These are phyloP conservation scores for Paraphoma chrysanthemicola DNA, from an alignment of 2,329 filamentous ascomycete species.

Conservation along the genomic window DNA sequence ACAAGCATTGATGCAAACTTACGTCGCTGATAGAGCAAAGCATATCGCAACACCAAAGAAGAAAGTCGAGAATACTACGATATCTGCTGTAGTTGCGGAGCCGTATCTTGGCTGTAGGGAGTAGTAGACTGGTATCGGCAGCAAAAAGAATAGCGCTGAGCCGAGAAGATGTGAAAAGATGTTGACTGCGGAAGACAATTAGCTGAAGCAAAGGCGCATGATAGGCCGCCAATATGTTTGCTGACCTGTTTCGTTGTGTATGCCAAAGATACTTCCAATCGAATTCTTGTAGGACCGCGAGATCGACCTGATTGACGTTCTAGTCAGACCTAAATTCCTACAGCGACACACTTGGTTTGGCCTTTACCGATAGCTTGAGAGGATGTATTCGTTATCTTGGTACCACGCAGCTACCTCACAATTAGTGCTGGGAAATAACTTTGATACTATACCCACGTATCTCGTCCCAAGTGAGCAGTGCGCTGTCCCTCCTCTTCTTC, in stretches of 20 bases:
- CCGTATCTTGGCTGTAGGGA: constrained; percentile 48
- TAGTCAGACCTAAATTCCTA: background rate
- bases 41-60: constrained; percentile 55
- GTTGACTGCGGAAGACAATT: constrained; percentile 46
- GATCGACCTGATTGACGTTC: background rate
- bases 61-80: constrained; percentile 53
- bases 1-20: constrained; percentile 15
- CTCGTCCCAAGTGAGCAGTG: constrained; percentile 1
- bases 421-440: background rate
- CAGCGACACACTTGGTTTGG: background rate
- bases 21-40: constrained; percentile 56
- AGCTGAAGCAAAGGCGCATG: background rate
- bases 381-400: constrained; percentile 46
- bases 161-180: constrained; percentile 57
- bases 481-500: background rate
- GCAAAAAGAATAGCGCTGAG: constrained; percentile 47
- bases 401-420: background rate
- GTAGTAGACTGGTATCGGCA: constrained; percentile 49
- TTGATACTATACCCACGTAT: background rate
- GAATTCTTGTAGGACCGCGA: constrained; percentile 18
- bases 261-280: constrained; percentile 37
- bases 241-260: constrained; percentile 49
- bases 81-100: constrained; percentile 46
- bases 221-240: background rate
- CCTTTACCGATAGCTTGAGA: constrained; percentile 41